Base-by-base conservation (phyloP, 768 basidiomycete genomes). In the Suillus hirtellus region DNA sequence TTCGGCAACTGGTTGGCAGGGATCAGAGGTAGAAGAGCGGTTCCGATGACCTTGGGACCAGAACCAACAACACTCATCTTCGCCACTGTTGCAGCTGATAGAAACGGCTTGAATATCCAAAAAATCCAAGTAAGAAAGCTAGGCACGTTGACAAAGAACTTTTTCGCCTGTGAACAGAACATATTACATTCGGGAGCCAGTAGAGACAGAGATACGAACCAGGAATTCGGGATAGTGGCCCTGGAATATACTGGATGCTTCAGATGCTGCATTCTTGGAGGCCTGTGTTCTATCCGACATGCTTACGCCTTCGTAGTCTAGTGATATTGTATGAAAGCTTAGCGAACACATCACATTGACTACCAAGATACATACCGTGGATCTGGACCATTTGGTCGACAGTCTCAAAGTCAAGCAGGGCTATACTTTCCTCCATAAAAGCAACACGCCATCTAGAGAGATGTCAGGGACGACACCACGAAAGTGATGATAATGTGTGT, bases 71-170 rank as follows among this genome's bases (percentile, higher is more conserved):
- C 88, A 40, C 80, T 77, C 89, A 94, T 90, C 80, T 93, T 94
- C 9, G 88, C 87, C 40, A 91, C 71, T n/a, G 92, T 93, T 35
- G 83, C 83, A 8, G 89, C 73, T 1, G 92, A 84, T 15, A 94
- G 72, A 65, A 94, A 71, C 0, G 90, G 82, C 71, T 89, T 93
- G 81, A 93, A 93, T 17, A 81, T 66, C 92, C 92, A 93, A 77
- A 92, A 94, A 64, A 94, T 82, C 91, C 92, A 93, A 46, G 86
- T 83, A 67, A 93, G 80, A 63, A 90, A 69, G 2, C 84, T 83
- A 0, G 92, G 92, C 14, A 94, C 90, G 68, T 91, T 92, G 70
- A 94, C 80, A 70, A 94, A 93, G 77, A 88, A 90, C 72, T 93
- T 93, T 71, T 82, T 83, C 69, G 84, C 81, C 89, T 90, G 65